A percentile compares a stretch with the other conserved stretches of the same genome.
phyloP scores from a whole-genome alignment of 2,329 filamentous ascomycete species.

The Teratosphaeriaceae sp. region DNA sequence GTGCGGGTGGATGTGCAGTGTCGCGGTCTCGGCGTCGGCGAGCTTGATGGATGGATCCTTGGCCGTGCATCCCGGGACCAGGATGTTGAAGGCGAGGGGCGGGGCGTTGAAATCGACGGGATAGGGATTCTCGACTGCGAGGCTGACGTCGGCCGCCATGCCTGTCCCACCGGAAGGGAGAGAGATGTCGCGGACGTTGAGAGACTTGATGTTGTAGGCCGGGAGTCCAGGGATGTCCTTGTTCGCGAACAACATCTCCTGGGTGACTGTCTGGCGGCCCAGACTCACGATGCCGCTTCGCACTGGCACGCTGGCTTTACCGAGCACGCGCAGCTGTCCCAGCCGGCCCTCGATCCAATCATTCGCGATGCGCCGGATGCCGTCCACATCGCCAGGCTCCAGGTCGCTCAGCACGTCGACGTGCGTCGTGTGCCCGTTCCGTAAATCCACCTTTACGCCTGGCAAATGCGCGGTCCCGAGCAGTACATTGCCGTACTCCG shows the following conservation, averaged over 20 bases:
- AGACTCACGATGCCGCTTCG: conserved; percentile 74
- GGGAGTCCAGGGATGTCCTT: conserved; percentile 69
- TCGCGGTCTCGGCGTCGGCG: conserved; percentile 64
- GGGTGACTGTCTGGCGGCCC: conserved; percentile 67
- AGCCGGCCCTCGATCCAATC: conserved; percentile 82
- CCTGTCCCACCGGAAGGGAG: conserved; percentile 51
- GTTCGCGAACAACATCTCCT: conserved; percentile 70
- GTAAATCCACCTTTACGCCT: conserved; percentile 65
- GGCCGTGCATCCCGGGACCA: conserved; percentile 73
- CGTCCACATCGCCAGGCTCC: conserved; percentile 66
- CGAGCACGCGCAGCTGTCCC: conserved; percentile 62
- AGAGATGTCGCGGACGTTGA: conserved; percentile 70
- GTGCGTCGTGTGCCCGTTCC: conserved; percentile 68
- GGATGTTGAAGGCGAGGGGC: conserved; percentile 72
- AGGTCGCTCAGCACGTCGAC: conserved; percentile 76
- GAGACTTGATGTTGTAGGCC: conserved; percentile 70
- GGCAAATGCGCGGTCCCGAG: conserved; percentile 74
- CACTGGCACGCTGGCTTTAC: conserved; percentile 64
- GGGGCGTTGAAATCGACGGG: conserved; percentile 72
- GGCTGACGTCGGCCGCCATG: conserved; percentile 72
- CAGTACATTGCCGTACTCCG: conserved; percentile 71
- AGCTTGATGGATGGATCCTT: conserved; percentile 69
- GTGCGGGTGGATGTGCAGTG: conserved; percentile 61
- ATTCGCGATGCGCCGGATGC: conserved; percentile 72
- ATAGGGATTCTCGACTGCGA: conserved; percentile 68